Evolutionary conservation across 345 rosid species (phyloP).

Genomic region (Syzygium oleosum): DNA sequence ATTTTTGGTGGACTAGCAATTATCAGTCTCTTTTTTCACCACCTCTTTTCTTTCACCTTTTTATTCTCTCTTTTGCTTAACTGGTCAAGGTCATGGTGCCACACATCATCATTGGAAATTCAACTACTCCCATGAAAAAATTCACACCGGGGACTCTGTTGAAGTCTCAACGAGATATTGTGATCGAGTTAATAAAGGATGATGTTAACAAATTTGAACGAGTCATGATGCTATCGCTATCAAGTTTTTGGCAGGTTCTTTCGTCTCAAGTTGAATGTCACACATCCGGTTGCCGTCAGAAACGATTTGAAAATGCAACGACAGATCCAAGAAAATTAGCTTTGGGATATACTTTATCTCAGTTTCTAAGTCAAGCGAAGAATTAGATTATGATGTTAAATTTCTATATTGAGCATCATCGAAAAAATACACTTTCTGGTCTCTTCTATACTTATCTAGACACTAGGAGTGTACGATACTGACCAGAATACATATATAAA

Average conservation of each 20-base stretch:
- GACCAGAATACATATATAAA: neutral
- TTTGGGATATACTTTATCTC: neutral
- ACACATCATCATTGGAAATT: slow-evolving; percentile 27
- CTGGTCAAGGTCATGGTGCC: slow-evolving; percentile 19
- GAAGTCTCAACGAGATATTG: neutral
- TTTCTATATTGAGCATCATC: neutral
- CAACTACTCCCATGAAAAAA: slow-evolving; percentile 12
- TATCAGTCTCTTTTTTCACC: neutral
- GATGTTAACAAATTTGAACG: neutral
- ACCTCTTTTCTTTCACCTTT: neutral
- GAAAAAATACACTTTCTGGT: neutral
- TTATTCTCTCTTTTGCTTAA: neutral
- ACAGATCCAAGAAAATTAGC: neutral
- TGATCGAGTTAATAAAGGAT: neutral
- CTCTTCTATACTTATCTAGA: neutral
- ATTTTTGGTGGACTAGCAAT: slow-evolving; percentile 18
- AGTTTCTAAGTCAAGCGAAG: neutral
- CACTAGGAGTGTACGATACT: neutral
- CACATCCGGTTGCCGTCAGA: neutral
- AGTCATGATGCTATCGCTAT: neutral
- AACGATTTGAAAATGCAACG: neutral
- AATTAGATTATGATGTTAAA: neutral
- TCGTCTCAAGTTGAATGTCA: neutral
- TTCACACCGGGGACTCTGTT: neutral
- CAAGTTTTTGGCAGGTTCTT: neutral